Evolutionary conservation across 2,329 filamentous ascomycete species (phyloP), one percentile per base, ranked within the genome.

Genomic region (Curvularia lunata): DNA sequence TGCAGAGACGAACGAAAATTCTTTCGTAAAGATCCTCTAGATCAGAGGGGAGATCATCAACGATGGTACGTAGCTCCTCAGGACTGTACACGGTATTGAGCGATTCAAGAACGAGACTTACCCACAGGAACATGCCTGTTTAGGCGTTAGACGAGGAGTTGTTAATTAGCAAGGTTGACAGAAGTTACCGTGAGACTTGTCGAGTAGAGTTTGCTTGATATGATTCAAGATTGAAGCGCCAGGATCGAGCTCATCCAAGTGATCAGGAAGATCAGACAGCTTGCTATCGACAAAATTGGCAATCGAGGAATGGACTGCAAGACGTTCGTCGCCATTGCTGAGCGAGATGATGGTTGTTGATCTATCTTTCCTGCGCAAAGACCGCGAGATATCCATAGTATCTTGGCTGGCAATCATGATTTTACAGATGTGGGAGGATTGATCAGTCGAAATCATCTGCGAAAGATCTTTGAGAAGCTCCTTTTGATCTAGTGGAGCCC

Each of bases 1-100:
- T 53, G 40, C 38, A 58, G 9, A 61, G 23, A 27, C 52, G 57
- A 19, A 19, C 30, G 8, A 61, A 46, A 30, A 61, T 63, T 5
- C 48, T 52, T n/a, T 41, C 28, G 30, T 61, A 63, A 13, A 63
- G 38, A 9, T 23, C 27, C 30, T 48, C 52, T 18, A 63, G 32
- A 25, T 52, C 55, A 28, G 55, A 50, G 16, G 61, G 61, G 30
- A 63, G 48, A 40, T 63, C 50, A 40, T 63, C 32, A 13, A 63
- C 54, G 25, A 61, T 52, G 4, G 40, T 28, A n/a, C 51, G 48
- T 18, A 46, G 25, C 43, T 56, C 54, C n/a, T 56, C 48, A 19
- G 40, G 28, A 42, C 48, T 56, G 8, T 56, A 52, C 48, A 38
- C 48, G 30, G 23, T 41, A 32, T 51, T 32, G 3, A 56, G 30